Conservation (phyloP, 176 grass and related monocot species). For the Carex kokanica region DNA sequence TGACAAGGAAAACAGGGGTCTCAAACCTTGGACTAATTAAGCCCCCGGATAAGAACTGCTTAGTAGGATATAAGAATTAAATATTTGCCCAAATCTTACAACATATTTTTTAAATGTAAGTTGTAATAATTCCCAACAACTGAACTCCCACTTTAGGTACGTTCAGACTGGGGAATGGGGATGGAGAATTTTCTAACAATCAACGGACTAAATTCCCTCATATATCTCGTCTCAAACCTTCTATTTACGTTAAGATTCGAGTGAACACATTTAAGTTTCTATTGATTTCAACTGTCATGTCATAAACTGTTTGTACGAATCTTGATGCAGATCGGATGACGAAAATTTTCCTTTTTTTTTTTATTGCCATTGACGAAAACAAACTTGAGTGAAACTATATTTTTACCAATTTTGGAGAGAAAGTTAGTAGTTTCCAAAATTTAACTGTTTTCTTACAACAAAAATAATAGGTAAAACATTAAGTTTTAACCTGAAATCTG, state of each 20-base stretch:
- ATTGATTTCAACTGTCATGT: too few relatives aligned
- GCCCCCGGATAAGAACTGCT: neutral
- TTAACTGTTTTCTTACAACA: neutral
- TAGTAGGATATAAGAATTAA: neutral
- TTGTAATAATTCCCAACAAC: too few relatives aligned
- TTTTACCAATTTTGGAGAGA: neutral
- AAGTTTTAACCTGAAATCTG: neutral
- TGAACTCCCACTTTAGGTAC: too few relatives aligned
- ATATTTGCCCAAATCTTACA: neutral
- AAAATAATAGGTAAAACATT: neutral
- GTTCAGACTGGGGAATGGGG: too few relatives aligned
- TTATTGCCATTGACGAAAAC: neutral
- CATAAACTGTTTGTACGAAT: too few relatives aligned
- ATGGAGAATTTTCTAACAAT: too few relatives aligned
- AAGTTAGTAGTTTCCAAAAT: neutral
- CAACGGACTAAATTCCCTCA: too few relatives aligned
- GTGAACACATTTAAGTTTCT: too few relatives aligned
- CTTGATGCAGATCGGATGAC: too few relatives aligned
- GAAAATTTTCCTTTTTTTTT: neutral
- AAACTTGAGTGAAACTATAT: neutral
- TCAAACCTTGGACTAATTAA: neutral
- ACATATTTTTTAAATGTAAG: neutral
- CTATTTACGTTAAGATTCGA: too few relatives aligned
- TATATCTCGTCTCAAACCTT: too few relatives aligned
- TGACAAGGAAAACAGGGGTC: neutral